Conservation (phyloP, 192 early-diverging fungal genomes). For the Coemansia sp. region DNA sequence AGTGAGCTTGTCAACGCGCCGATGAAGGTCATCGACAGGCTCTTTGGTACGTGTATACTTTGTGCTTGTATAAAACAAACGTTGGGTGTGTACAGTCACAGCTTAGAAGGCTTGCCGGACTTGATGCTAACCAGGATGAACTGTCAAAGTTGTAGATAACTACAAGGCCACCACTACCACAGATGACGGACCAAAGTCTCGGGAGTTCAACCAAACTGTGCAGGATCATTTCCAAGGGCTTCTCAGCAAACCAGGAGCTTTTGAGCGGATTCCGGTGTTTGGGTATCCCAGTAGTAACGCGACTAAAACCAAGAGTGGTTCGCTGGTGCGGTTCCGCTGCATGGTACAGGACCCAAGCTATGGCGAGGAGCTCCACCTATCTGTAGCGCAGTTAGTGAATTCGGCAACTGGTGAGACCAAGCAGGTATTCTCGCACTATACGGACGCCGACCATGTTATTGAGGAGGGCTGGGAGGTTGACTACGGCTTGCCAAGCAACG, state of each 20-base stretch:
- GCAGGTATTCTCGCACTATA: conserved; percentile 53
- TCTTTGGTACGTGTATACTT: conserved; percentile 32
- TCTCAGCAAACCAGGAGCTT: conserved; percentile 16
- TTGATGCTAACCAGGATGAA: conserved; percentile 3
- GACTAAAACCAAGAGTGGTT: conserved; percentile 18
- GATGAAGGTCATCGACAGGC: conserved; percentile 29
- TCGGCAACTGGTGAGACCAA: conserved; percentile 38
- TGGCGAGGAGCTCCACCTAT: conserved; percentile 64
- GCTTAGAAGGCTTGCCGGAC: background rate
- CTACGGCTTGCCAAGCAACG: conserved; percentile 34
- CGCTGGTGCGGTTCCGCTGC: conserved; percentile 71
- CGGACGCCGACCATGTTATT: conserved; percentile 37
- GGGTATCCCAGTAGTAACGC: background rate
- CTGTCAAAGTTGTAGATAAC: background rate
- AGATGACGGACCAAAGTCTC: conserved; percentile 1
- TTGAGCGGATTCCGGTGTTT: conserved; percentile 35
- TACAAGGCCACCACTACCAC: background rate
- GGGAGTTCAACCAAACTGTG: conserved; percentile 27
- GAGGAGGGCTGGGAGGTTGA: conserved; percentile 49
- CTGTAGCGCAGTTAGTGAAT: conserved; percentile 39
- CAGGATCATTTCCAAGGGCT: conserved; percentile 30
- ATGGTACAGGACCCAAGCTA: conserved; percentile 83
- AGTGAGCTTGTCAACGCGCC: conserved; percentile 39
- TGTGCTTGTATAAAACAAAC: background rate
- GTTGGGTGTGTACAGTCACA: background rate